Evolutionary conservation across 2,329 filamentous ascomycete species (phyloP).

Genomic region (Monilinia aucupariae): DNA sequence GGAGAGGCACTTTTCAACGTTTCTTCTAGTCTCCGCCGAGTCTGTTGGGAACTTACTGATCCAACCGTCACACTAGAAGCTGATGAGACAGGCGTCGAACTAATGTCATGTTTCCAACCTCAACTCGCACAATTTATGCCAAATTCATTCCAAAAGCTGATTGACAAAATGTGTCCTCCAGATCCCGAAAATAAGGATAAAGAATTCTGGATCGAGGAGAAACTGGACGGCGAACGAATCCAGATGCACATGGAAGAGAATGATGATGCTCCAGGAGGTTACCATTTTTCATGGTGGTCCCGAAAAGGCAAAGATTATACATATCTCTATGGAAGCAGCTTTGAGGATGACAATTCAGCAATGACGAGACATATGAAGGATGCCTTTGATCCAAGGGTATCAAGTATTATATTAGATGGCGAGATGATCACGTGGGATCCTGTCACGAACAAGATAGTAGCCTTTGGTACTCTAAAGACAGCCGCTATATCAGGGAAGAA

Average conservation of each 20-base stretch:
- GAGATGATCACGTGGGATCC: constrained; percentile 99
- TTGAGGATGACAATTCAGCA: constrained; percentile 68
- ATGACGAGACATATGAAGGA: constrained; percentile 73
- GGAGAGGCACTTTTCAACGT: constrained; percentile 78
- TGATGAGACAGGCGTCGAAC: constrained; percentile 65
- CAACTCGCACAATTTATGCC: constrained; percentile 91
- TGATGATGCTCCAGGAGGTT: constrained; percentile 59
- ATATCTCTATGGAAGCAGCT: constrained; percentile 78
- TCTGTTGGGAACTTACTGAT: constrained; percentile 90
- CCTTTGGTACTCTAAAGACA: constrained; percentile 90
- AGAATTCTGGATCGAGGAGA: constrained; percentile 96
- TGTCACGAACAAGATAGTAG: constrained; percentile 72
- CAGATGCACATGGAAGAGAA: constrained; percentile 88
- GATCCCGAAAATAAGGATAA: constrained; percentile 54
- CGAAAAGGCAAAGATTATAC: constrained; percentile 95
- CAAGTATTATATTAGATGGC: constrained; percentile 86
- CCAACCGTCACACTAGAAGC: constrained; percentile 66
- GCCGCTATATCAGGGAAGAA: constrained; percentile 76
- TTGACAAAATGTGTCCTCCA: constrained; percentile 51
- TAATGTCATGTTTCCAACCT: constrained; percentile 96
- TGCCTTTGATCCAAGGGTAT: constrained; percentile 71
- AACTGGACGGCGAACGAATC: constrained; percentile 94
- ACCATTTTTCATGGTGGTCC: constrained; percentile 83
- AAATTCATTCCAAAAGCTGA: constrained; percentile 74
- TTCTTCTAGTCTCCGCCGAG: constrained; percentile 79